Base-by-base conservation (phyloP, 2,329 filamentous ascomycete genomes). In the Diplodia seriata region DNA sequence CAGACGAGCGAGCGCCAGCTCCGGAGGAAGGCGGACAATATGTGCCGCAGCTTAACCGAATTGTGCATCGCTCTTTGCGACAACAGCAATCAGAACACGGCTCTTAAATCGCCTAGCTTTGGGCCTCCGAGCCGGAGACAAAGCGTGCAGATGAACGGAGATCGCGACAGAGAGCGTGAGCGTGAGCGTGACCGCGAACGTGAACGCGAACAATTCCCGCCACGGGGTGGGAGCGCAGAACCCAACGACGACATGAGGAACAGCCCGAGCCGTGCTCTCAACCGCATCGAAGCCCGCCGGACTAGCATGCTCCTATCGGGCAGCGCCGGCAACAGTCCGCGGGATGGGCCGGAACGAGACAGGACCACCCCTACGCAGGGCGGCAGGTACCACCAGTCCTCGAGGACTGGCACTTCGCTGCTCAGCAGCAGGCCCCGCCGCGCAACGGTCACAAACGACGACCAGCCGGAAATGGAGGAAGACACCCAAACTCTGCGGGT, bases 21-120 rank as follows among this genome's bases (percentile, higher is more conserved):
- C 18, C 89, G 93, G 59, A 89, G 94, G 70, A 97, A 97, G 79
- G 92, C 93, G 33, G 94, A 99, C 76, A 93, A 91, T 75, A 89
- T 99, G 76, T 98, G 95, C 77, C 90, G 94, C 66, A 95, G 91
- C 74, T 81, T 99, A 71, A 98, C 94, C 0, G 95, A 99, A 78
- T 84, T 99, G 7, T 97, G 93, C 76, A 86, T 99, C 67, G 91
- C 93, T 0, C 82, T 99, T 15, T 82, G 80, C 70, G 82, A 84
- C 31, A 67, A 59, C n/a, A 38, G 31, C 12, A 67, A 38, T 40
- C 78, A 78, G 62, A 64, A 53, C 12, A n/a, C 40, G 18, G 43
- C 36, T n/a, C 40, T 67, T 20, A 59, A 49, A 29, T 68, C 66
- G 14, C 66, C 66, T 12, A 53, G 38, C 23, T n/a, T 68, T 18